These are phyloP conservation scores for Helicocarpus griseus DNA, from an alignment of 2,329 filamentous ascomycete genomes.

Conservation along the genomic window DNA sequence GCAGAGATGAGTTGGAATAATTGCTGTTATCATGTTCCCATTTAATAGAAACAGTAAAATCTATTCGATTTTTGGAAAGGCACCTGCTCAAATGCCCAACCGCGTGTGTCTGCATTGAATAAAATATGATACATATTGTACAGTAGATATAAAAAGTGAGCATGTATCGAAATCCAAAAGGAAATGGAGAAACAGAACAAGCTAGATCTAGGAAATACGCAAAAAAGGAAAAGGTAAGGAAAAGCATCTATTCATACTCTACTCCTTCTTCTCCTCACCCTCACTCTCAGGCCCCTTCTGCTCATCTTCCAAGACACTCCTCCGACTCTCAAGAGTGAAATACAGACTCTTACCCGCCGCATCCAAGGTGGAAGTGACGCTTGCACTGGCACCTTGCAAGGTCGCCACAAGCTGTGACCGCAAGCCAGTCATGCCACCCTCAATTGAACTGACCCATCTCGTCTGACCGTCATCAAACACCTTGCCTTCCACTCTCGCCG, in stretches of 20 bases:
- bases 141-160: constrained; percentile 1
- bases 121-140: constrained; percentile 8
- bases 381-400: constrained; percentile 69
- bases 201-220: background rate
- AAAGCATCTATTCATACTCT: background rate
- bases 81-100: background rate
- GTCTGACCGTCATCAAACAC: constrained; percentile 67
- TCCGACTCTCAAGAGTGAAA: constrained; percentile 75
- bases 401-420: constrained; percentile 71
- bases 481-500: constrained; percentile 75
- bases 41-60: background rate
- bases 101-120: background rate
- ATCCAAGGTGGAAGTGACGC: constrained; percentile 69
- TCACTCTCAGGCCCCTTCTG: constrained; percentile 25
- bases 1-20: too few relatives aligned
- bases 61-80: background rate
- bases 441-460: constrained; percentile 65
- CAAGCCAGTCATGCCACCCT: constrained; percentile 71
- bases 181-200: background rate
- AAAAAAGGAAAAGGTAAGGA: background rate
- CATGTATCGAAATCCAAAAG: background rate
- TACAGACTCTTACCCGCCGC: constrained; percentile 72
- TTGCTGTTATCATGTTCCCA: too few relatives aligned
- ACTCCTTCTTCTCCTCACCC: background rate
- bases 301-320: constrained; percentile 71